phyloP scores from a whole-genome alignment of 129 eudicot genomes.

The Flaveria ramosissima region DNA sequence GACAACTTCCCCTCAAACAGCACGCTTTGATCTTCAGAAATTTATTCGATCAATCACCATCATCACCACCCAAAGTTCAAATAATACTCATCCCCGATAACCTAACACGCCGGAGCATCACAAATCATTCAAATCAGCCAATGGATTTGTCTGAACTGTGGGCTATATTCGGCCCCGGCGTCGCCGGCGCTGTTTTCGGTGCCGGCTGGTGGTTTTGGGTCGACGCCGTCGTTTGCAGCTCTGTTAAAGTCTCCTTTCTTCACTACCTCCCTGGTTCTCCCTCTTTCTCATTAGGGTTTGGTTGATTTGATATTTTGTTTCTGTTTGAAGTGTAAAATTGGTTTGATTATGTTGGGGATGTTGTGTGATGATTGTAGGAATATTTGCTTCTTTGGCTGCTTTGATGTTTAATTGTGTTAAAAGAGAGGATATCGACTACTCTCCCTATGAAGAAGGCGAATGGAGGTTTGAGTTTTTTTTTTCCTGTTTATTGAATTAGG shows the following conservation, averaged over 20 bases:
- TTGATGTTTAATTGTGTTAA: slow-evolving; percentile 97
- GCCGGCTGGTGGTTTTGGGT: slow-evolving; percentile 99
- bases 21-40: slow-evolving; percentile 8
- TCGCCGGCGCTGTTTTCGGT: slow-evolving; percentile 95
- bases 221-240: slow-evolving; percentile 94
- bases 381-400: slow-evolving; percentile 94
- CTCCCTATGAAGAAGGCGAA: slow-evolving; percentile 98
- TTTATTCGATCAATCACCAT: slow-evolving; percentile 8
- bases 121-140: neutral
- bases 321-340: neutral
- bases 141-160: slow-evolving; percentile 77
- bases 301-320: neutral
- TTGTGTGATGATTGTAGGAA: slow-evolving; percentile 50
- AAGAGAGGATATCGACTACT: slow-evolving; percentile 91
- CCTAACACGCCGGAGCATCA: slow-evolving; percentile 5
- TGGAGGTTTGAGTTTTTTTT: slow-evolving; percentile 61
- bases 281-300: slow-evolving; percentile 22
- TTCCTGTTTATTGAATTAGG: too few species aligned
- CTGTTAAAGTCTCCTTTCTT: slow-evolving; percentile 74
- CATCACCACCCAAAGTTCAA: neutral
- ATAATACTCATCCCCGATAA: neutral
- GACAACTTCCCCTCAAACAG: neutral
- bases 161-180: slow-evolving; percentile 91
- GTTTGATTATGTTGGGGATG: neutral
- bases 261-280: slow-evolving; percentile 89